Percentiles rank a stretch among this genome's conserved stretches.
Evolutionary conservation across 371 early-diverging fungal species (phyloP).

Genomic region (Capillidium heterosporum): DNA sequence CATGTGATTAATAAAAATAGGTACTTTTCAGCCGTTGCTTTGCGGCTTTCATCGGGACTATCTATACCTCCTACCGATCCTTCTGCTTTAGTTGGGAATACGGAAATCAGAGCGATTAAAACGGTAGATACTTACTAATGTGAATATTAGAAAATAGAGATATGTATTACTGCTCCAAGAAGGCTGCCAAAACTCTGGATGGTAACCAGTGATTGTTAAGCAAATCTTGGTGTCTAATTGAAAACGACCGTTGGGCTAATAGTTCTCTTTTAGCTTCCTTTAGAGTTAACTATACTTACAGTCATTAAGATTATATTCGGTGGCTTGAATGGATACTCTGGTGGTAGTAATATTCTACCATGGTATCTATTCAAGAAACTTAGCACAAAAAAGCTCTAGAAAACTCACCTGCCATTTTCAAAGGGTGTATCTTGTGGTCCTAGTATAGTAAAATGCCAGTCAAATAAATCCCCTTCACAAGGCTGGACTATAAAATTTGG

Average conservation of each 20-base stretch:
- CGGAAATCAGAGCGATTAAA: slow-evolving; percentile 59
- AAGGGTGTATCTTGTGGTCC: slow-evolving; percentile 81
- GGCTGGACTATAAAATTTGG: slow-evolving; percentile 9
- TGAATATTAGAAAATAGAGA: not conserved
- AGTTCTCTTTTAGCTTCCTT: not conserved
- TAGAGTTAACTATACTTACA: slow-evolving; percentile 14
- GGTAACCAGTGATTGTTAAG: slow-evolving; percentile 76
- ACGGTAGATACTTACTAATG: slow-evolving; percentile 52
- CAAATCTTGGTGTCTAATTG: slow-evolving; percentile 82
- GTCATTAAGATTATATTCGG: slow-evolving; percentile 80
- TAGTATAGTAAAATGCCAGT: slow-evolving; percentile 87
- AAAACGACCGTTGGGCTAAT: slow-evolving; percentile 73
- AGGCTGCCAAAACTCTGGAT: slow-evolving; percentile 89
- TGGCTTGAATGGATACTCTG: slow-evolving; percentile 89
- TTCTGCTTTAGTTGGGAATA: slow-evolving; percentile 50
- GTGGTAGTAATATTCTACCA: slow-evolving; percentile 56
- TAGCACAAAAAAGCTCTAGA: not conserved
- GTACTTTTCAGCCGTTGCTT: slow-evolving; percentile 36
- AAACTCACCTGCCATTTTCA: slow-evolving; percentile 45
- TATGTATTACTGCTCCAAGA: slow-evolving; percentile 62
- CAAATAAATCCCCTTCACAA: slow-evolving; percentile 52
- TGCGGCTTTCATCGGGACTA: slow-evolving; percentile 43
- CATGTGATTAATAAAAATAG: slow-evolving; percentile 13
- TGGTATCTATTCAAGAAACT: slow-evolving; percentile 28
- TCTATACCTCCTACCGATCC: slow-evolving; percentile 77